Base-by-base conservation (phyloP, 164 flowering plant species). In the Hamamelis virginiana region DNA sequence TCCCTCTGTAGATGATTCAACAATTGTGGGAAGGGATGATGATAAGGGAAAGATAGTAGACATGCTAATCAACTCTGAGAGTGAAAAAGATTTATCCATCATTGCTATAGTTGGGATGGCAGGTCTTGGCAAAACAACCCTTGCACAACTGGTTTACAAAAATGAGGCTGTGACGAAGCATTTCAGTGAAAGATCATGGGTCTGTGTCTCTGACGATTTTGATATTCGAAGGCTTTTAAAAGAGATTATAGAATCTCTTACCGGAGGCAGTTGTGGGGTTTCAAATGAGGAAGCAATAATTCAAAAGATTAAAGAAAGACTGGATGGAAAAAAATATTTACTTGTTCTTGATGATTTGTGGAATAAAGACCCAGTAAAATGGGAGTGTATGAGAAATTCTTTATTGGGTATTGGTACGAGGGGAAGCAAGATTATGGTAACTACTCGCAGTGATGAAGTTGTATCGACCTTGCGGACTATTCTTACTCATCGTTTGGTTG, bases 331-430 rank as follows among this genome's bases (percentile, higher is more conserved):
- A 22, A 44, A 38, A 4, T 70, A 15, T 57, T 25, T 77, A 8
- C 58, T 77, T 28, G 74, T 73, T 3, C 73, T 78, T 5, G 78
- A 78, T 69, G 78, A 78, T 69, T 71, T 78, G 0, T 68, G 75
- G 73, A 69, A 62, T 55, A 26, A 23, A 15, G 50, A 52, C 21
- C 15, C 21, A 15, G 51, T 21, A 4, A 44, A 18, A 14, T 72
- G 75, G 75, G 62, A 63, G 59, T 18, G 22, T 13, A 16, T 78
- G 10, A 38, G 45, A 18, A 23, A 38, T 28, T 64, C 62, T 57
- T 59, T 67, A 18, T n/a, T 67, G 41, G 25, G 38, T 12, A 47
- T 56, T 19, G 38, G 25, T 33, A 41, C 50, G 8, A 52, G 47
- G 53, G 60, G 62, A 44, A 67, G 38, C 33, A 56, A n/a, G 15